phyloP scores from a whole-genome alignment of 495 filamentous ascomycete genomes.

The Trypethelium eluteriae region DNA sequence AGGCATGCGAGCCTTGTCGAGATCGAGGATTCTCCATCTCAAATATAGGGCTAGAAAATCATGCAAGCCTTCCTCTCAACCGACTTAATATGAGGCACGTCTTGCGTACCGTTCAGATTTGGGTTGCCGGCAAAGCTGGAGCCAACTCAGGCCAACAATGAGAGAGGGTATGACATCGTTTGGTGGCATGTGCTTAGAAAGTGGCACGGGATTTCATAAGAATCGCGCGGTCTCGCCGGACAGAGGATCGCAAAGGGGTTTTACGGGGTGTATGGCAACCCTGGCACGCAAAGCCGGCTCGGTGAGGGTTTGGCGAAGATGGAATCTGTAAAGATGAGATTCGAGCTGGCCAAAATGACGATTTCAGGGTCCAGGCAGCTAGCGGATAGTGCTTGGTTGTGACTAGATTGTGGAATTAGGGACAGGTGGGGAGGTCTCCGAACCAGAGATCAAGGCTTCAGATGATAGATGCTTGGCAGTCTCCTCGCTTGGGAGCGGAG shows the following conservation, averaged over 20 bases:
- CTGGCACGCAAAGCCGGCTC: no score
- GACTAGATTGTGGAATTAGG: not conserved
- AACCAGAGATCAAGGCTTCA: not conserved
- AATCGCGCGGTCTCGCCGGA: no score
- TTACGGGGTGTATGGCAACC: no score
- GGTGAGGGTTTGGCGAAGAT: no score
- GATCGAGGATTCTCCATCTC: not conserved
- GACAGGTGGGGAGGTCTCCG: not conserved
- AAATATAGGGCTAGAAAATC: not conserved
- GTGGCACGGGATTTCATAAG: not conserved
- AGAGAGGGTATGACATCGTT: constrained; percentile 3
- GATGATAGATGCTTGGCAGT: not conserved
- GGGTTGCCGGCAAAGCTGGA: not conserved
- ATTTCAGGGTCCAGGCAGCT: constrained; percentile 2
- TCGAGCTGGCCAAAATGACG: not conserved
- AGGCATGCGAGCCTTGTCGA: not conserved
- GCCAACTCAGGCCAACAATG: constrained; percentile 3
- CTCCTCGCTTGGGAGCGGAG: not conserved
- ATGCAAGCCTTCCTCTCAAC: not conserved
- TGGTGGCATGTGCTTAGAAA: not conserved
- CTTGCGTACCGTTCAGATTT: not conserved
- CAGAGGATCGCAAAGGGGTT: no score
- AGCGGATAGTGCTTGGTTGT: not conserved
- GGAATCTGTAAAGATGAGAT: not conserved
- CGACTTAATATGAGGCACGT: not conserved